These are phyloP conservation scores for Dissoconium aciculare DNA, from an alignment of 2,329 filamentous ascomycete genomes.

Conservation along the genomic window DNA sequence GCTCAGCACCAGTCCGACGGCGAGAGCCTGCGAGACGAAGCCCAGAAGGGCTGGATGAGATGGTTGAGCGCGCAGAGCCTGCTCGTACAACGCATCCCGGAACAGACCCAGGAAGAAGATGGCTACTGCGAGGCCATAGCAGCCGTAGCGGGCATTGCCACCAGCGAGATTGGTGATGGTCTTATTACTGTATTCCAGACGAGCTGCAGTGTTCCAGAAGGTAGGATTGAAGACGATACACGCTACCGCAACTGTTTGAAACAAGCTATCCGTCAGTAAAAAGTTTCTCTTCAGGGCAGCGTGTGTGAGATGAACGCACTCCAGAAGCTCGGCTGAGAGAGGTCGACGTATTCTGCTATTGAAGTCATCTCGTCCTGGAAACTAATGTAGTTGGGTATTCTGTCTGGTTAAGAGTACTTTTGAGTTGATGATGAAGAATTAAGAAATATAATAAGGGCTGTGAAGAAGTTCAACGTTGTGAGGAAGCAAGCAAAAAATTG, in stretches of 20 bases:
- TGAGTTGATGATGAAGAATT: too few relatives aligned
- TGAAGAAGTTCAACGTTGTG: too few relatives aligned
- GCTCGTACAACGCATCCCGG: slow-evolving; percentile 67
- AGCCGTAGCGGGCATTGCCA: slow-evolving; percentile 62
- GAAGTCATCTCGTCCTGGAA: slow-evolving; percentile 25
- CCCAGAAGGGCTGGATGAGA: slow-evolving; percentile 56
- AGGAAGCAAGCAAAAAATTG: too few relatives aligned
- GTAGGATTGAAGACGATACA: slow-evolving; percentile 90
- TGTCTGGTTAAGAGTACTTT: too few relatives aligned
- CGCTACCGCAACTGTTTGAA: slow-evolving; percentile 22
- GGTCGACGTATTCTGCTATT: slow-evolving; percentile 25
- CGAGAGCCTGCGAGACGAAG: slow-evolving; percentile 44
- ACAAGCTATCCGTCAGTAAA: slow-evolving; percentile 3
- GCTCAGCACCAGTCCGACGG: slow-evolving; percentile 52
- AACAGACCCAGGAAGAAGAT: slow-evolving; percentile 89
- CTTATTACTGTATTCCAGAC: slow-evolving; percentile 82
- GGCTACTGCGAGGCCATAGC: slow-evolving; percentile 73
- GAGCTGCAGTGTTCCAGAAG: slow-evolving; percentile 94
- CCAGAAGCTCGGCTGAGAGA: slow-evolving; percentile 34
- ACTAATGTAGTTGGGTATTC: too few relatives aligned
- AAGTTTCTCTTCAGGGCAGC: slow-evolving; percentile 1
- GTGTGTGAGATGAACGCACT: slow-evolving; percentile 23
- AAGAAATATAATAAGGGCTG: too few relatives aligned
- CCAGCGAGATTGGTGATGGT: slow-evolving; percentile 75
- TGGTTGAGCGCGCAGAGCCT: slow-evolving; percentile 62